Evolutionary conservation across 176 grass and related monocot species (phyloP).

Genomic region (Poa pratensis): DNA sequence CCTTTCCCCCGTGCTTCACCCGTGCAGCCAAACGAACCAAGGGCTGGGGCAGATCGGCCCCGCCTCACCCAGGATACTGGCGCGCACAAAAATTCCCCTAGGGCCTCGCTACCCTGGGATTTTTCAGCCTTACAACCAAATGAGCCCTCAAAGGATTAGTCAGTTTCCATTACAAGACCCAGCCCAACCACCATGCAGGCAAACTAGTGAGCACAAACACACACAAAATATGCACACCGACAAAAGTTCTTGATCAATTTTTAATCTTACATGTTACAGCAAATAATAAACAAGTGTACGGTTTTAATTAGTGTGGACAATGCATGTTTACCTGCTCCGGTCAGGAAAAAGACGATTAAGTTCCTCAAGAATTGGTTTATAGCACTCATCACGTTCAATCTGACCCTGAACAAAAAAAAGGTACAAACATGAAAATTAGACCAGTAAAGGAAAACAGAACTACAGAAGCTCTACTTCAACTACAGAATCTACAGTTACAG

Average conservation of each 20-base stretch:
- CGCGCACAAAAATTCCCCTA: too few relatives aligned
- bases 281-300: background rate
- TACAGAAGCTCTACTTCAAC: background rate
- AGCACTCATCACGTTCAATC: slow-evolving; percentile 93
- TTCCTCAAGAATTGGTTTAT: slow-evolving; percentile 92
- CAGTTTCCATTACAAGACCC: background rate
- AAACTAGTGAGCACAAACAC: slow-evolving; percentile 9
- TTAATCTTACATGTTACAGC: background rate
- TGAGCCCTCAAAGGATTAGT: too few relatives aligned
- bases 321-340: slow-evolving; percentile 56
- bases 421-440: slow-evolving; percentile 36
- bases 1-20: too few relatives aligned
- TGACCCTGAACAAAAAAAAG: slow-evolving; percentile 66
- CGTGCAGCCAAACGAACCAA: too few relatives aligned
- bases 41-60: too few relatives aligned
- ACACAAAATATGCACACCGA: background rate
- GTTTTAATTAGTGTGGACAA: slow-evolving; percentile 29
- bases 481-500: slow-evolving; percentile 3
- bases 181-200: slow-evolving; percentile 15
- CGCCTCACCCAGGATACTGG: too few relatives aligned
- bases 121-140: too few relatives aligned
- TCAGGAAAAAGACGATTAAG: slow-evolving; percentile 86
- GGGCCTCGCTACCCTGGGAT: too few relatives aligned
- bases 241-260: background rate
- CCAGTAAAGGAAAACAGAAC: slow-evolving; percentile 4